These are phyloP conservation scores for Monosporascus cannonballus DNA, from an alignment of 2,329 filamentous ascomycete genomes.

Conservation along the genomic window DNA sequence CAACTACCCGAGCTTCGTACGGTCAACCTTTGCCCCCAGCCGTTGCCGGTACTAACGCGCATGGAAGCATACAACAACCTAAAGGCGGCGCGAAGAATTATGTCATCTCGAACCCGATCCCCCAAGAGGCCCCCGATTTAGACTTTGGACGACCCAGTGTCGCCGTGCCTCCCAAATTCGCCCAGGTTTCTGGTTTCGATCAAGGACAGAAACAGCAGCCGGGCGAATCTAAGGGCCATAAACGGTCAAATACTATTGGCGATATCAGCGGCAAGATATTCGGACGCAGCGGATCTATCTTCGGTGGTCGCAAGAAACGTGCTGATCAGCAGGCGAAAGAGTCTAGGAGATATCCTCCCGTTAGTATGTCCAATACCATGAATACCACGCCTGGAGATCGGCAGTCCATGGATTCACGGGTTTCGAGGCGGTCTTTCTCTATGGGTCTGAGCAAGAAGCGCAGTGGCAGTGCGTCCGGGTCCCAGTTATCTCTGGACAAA, in stretches of 20 bases:
- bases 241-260: conserved; percentile 69
- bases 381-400: conserved; percentile 59
- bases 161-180: conserved; percentile 52
- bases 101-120: conserved; percentile 62
- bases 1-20: conserved; percentile 62
- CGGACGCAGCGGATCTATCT: conserved; percentile 75
- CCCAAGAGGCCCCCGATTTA: conserved; percentile 45
- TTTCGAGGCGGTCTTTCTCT: conserved; percentile 63
- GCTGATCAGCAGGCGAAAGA: conserved; percentile 45
- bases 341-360: conserved; percentile 73
- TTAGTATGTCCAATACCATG: conserved; percentile 78
- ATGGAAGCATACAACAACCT: conserved; percentile 85
- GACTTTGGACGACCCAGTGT: conserved; percentile 56
- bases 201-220: conserved; percentile 39
- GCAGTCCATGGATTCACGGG: conserved; percentile 63
- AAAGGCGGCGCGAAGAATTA: conserved; percentile 58
- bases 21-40: conserved; percentile 83
- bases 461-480: conserved; percentile 59
- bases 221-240: conserved; percentile 50
- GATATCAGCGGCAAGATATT: conserved; percentile 80
- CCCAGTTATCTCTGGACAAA: conserved; percentile 51
- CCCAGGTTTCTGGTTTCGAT: conserved; percentile 52
- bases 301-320: conserved; percentile 49
- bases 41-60: conserved; percentile 80
- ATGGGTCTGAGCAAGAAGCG: conserved; percentile 64